Evolutionary conservation across 106 monocot genomes (phyloP).

Genomic region (Hemerocallis citrina): DNA sequence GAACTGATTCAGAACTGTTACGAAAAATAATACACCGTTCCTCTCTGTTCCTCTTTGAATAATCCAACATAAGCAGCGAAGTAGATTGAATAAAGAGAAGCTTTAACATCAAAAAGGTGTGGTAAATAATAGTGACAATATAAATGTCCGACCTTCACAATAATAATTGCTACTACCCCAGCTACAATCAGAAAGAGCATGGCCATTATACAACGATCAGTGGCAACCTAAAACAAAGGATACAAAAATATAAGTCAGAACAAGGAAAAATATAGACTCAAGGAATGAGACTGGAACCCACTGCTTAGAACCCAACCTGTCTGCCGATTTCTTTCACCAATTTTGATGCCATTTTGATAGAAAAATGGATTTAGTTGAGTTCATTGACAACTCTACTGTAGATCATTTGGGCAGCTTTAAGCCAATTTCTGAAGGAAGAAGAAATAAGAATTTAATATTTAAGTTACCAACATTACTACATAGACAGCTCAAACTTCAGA

Average conservation of each 20-base stretch:
- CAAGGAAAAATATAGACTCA: background rate
- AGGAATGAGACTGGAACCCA: background rate
- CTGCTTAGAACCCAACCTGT: constrained; percentile 22
- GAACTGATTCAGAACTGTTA: too few species aligned
- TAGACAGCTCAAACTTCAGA: background rate
- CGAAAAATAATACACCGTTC: too few species aligned
- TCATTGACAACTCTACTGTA: constrained; percentile 69
- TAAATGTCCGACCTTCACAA: constrained; percentile 48
- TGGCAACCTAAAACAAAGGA: constrained; percentile 40
- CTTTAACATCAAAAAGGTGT: background rate
- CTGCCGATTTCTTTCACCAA: constrained; percentile 71
- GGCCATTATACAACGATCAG: constrained; percentile 58
- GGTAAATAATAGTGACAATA: background rate
- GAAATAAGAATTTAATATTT: background rate
- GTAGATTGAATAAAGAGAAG: too few species aligned
- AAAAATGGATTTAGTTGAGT: constrained; percentile 61
- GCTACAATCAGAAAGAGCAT: constrained; percentile 54
- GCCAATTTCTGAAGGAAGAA: constrained; percentile 54
- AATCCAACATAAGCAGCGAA: too few species aligned
- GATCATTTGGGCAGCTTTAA: constrained; percentile 33
- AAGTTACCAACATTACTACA: background rate
- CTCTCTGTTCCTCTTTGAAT: too few species aligned
- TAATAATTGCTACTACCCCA: constrained; percentile 56
- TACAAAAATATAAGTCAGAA: background rate
- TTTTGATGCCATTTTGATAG: constrained; percentile 68